Percentiles rank a stretch among this genome's conserved stretches.
phyloP scores from a whole-genome alignment of 805 yeast species.

The Starmerella apicola region DNA sequence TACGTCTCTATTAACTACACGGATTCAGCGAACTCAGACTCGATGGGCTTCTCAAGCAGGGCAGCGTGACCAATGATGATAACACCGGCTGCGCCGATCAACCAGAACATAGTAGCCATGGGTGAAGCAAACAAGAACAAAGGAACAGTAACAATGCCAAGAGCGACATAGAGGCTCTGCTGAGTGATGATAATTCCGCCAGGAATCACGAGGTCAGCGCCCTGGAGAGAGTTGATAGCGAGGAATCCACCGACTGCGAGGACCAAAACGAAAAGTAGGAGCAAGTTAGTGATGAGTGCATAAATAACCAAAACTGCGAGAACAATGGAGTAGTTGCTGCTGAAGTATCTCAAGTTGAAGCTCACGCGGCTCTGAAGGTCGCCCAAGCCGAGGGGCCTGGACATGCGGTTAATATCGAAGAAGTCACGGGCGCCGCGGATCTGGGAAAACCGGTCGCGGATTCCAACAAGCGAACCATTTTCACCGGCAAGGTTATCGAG shows the following conservation, averaged over 20 bases:
- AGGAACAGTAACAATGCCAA: slow-evolving; percentile 65
- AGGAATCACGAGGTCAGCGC: slow-evolving; percentile 63
- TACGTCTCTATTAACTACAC: slow-evolving; percentile 22
- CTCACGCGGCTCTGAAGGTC: slow-evolving; percentile 82
- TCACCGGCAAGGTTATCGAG: slow-evolving; percentile 16
- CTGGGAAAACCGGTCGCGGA: slow-evolving; percentile 56
- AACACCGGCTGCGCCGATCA: slow-evolving; percentile 72
- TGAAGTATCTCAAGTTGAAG: slow-evolving; percentile 75
- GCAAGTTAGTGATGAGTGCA: slow-evolving; percentile 73
- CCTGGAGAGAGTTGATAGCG: slow-evolving; percentile 68
- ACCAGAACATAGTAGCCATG: slow-evolving; percentile 80
- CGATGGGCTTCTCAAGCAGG: slow-evolving; percentile 88
- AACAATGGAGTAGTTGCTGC: slow-evolving; percentile 71
- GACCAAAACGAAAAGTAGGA: slow-evolving; percentile 69
- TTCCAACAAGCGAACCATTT: slow-evolving; percentile 10
- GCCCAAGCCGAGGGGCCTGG: slow-evolving; percentile 80
- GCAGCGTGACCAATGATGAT: slow-evolving; percentile 77
- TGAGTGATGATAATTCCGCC: slow-evolving; percentile 60
- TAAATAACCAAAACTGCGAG: slow-evolving; percentile 64
- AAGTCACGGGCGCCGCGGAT: slow-evolving; percentile 87
- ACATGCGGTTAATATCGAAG: slow-evolving; percentile 76
- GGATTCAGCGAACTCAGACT: slow-evolving; percentile 75
- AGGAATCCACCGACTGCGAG: slow-evolving; percentile 62
- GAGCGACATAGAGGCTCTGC: slow-evolving; percentile 65
- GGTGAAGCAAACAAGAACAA: slow-evolving; percentile 83